These are phyloP conservation scores for Chytriomyces sp. DNA, from an alignment of 192 early-diverging fungal species.

Conservation along the genomic window DNA sequence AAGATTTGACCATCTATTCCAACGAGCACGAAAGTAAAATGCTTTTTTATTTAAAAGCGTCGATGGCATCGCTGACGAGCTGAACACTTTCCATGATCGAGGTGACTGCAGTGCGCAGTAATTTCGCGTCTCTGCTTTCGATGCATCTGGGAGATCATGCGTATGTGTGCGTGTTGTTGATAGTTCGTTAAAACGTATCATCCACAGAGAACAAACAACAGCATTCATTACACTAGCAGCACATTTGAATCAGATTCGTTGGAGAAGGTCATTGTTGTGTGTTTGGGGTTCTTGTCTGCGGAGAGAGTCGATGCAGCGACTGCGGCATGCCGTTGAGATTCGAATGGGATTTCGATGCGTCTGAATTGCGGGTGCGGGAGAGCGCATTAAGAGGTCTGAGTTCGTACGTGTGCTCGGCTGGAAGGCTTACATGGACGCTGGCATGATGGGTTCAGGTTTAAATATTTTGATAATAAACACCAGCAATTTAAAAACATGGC, in stretches of 20 bases:
- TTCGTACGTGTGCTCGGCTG: too few relatives aligned
- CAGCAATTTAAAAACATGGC: too few relatives aligned
- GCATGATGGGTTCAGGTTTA: too few relatives aligned
- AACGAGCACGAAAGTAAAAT: too few relatives aligned
- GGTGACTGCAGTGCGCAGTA: constrained; percentile 17
- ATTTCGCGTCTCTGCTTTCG: constrained; percentile 11
- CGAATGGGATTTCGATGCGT: constrained; percentile 13
- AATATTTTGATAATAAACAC: too few relatives aligned
- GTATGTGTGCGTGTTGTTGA: background rate
- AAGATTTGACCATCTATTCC: too few relatives aligned
- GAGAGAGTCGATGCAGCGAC: constrained; percentile 2
- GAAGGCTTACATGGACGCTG: too few relatives aligned
- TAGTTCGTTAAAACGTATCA: background rate
- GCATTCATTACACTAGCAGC: constrained; percentile 9
- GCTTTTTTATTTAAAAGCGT: constrained; percentile 8
- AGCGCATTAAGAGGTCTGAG: too few relatives aligned
- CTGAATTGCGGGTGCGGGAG: background rate
- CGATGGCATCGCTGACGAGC: constrained; percentile 31
- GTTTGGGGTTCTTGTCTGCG: constrained; percentile 18
- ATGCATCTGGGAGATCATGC: background rate
- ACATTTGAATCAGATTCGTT: background rate
- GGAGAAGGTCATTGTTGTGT: constrained; percentile 3
- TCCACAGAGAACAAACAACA: background rate
- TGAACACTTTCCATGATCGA: constrained; percentile 24
- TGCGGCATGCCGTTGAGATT: background rate